These are phyloP conservation scores for Cytospora schulzeri DNA, from an alignment of 2,329 filamentous ascomycete species.

Conservation along the genomic window DNA sequence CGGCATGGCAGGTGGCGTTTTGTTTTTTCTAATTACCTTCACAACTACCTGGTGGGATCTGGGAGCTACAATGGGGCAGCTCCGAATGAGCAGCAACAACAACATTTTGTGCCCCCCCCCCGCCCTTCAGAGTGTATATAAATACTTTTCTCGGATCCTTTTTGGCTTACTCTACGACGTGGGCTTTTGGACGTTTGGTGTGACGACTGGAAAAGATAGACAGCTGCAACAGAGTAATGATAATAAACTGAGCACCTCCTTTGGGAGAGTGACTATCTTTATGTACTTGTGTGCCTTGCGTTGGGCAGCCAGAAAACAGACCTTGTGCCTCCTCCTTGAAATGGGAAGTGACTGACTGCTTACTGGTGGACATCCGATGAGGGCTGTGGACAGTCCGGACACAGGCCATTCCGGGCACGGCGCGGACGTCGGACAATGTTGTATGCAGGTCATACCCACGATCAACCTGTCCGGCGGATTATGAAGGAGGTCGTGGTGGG, in stretches of 20 bases:
- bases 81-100: background rate
- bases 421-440: background rate
- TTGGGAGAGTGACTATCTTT: background rate
- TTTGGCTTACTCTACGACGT: background rate
- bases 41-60: background rate
- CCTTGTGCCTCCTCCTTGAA: background rate
- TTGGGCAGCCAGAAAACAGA: background rate
- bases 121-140: background rate
- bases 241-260: slow-evolving; percentile 14
- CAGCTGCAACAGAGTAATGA: slow-evolving; percentile 17
- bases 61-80: background rate
- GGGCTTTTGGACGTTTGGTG: background rate
- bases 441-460: background rate
- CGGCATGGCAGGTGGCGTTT: slow-evolving; percentile 20
- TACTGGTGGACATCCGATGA: background rate
- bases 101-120: background rate
- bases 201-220: slow-evolving; percentile 10
- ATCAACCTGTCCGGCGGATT: background rate
- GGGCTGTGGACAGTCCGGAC: background rate
- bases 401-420: background rate
- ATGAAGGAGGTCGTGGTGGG: too few relatives aligned
- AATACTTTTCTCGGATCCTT: background rate
- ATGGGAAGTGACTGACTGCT: background rate
- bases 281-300: background rate
- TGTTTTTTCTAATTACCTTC: background rate